Evolutionary conservation across 306 rosid genomes (phyloP), one percentile per base, ranked within the genome.

Genomic region (Cajanus cajan): DNA sequence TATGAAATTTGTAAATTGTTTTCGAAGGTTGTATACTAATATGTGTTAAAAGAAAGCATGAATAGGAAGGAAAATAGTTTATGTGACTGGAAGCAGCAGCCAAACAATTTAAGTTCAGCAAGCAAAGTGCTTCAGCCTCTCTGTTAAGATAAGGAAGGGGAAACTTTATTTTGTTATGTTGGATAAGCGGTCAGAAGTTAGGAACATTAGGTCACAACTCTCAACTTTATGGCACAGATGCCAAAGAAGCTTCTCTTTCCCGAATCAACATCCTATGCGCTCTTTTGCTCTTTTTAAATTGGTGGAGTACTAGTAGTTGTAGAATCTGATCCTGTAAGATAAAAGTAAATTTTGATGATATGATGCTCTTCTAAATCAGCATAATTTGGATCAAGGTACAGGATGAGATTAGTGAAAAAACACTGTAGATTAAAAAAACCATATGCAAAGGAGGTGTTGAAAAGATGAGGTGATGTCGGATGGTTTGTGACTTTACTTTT

Each of bases 301-400:
- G 78, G 84, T 82, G 94, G 89, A 85, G n/a, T n/a, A n/a, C 83
- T 83, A 61, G 82, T 83, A 61, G 82, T 77, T 51, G 76, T 16
- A 77, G 96, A 84, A 94, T 91, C 96, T 66, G 93, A 94, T 94
- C 93, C 98, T 74, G 18, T 31, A 15, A 58, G 74, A 71, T 82
- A 86, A 91, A 86, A 86, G 92, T 77, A 71, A 82, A 71, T 83
- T 87, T 85, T 89, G 67, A 78, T 73, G 67, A 85, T 75, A 76
- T 43, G 86, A 76, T 88, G 87, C 84, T 80, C 19, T 81, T 74
- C 73, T 68, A 64, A 75, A 87, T 82, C 78, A 65, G 86, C 87
- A 82, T 73, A 79, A 44, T 79, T 67, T 65, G 59, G 68, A 65
- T 80, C 70, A 70, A 31, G 69, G 28, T 57, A 69, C 70, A 50